Evolutionary conservation across 2,329 filamentous ascomycete species (phyloP).

Genomic region (Trichoderma sp.): DNA sequence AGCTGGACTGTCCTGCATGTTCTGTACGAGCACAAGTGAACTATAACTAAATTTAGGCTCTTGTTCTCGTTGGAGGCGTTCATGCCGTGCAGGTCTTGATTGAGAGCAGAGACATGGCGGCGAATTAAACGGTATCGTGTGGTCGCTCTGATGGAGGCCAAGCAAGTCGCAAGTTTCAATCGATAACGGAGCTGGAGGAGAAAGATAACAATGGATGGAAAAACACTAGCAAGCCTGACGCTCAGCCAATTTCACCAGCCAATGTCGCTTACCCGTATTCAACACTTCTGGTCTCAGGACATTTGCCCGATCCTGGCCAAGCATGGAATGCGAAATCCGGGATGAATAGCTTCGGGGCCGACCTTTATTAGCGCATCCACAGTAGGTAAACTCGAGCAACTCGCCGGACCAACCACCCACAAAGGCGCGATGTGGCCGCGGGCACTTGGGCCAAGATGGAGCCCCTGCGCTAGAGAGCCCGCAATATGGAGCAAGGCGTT

Average conservation of each 20-base stretch:
- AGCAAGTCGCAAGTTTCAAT: neutral
- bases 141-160: neutral
- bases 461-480: constrained; percentile 15
- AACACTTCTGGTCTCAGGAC: neutral
- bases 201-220: neutral
- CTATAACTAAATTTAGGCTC: neutral
- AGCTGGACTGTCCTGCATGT: neutral
- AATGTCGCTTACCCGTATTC: constrained; percentile 13
- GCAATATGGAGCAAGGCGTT: constrained; percentile 12
- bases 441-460: constrained; percentile 12
- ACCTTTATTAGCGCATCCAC: constrained; percentile 16
- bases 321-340: neutral
- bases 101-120: neutral
- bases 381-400: neutral
- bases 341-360: neutral
- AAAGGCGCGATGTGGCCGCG: constrained; percentile 14
- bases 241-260: neutral
- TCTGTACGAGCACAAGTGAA: neutral
- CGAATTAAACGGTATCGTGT: neutral
- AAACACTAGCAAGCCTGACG: too few relatives aligned
- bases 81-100: neutral
- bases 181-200: neutral
- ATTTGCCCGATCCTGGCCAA: constrained; percentile 8
- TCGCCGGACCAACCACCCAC: constrained; percentile 3
- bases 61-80: neutral